Evolutionary conservation across 441 rosid genomes (phyloP), one percentile per base, ranked within the genome.

Genomic region (Populus hybrid): DNA sequence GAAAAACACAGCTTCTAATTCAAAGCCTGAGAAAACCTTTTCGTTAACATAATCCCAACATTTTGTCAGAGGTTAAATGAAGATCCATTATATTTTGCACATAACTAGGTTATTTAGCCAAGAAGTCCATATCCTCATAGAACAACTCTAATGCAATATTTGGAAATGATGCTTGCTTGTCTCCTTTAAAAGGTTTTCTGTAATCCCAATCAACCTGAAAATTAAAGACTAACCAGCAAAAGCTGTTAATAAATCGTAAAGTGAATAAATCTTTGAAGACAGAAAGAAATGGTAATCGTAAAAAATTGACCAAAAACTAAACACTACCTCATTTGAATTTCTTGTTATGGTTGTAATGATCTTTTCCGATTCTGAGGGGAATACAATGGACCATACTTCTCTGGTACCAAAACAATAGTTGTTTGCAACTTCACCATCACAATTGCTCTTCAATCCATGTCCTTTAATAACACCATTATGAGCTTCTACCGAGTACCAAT

Each of bases 351-450:
- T 82, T 79, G 89, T 84, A 67, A 93, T 89, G 80, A 97, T 94
- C 88, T 91, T 93, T 88, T 97, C 99, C 19, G 98, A 88, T 26
- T 97, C 98, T 8, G 76, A 83, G 42, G 99, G 98, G 82, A 97
- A 91, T 35, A 94, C 92, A 81, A 97, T 79, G 34, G 98, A 94
- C 99, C 99, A 97, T 75, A 93, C 86, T 67, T 89, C 87, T 84
- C 88, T 86, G 68, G 92, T 82, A 72, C 87, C 92, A 82, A 92
- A 94, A 85, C 97, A 93, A 91, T 87, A 93, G 67, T 91, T 90
- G 84, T 89, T 95, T 32, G 88, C 83, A 66, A 67, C 86, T 80
- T 88, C 86, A 76, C 84, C 85, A 79, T 79, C 53, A 78, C 93
- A 89, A 68, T 84, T 89, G 77, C 87, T 79, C 87, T 91, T 92